phyloP scores from a whole-genome alignment of 148 eudicot genomes.

The Camellia sinensis region DNA sequence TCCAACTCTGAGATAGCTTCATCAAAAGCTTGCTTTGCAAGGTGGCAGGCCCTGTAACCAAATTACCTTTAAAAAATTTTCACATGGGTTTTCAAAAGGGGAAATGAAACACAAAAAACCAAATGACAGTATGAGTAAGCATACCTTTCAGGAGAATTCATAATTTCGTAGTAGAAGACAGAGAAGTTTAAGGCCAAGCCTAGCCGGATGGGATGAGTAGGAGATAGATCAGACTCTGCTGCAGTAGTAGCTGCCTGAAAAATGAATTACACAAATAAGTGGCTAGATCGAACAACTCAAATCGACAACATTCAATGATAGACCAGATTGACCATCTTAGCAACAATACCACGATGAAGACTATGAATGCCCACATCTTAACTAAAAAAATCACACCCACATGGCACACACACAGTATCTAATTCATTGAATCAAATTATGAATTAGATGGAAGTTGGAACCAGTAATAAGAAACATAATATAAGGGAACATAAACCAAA shows the following conservation, averaged over 20 bases:
- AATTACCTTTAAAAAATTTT: background rate
- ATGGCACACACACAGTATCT: no score
- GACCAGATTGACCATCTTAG: background rate
- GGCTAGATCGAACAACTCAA: background rate
- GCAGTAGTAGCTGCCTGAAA: slow-evolving; percentile 30
- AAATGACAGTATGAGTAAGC: background rate
- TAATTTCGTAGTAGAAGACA: slow-evolving; percentile 36
- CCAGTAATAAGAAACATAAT: no score
- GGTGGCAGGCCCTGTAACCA: slow-evolving; percentile 25
- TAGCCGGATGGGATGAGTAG: slow-evolving; percentile 24
- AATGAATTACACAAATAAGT: background rate
- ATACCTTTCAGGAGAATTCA: no score
- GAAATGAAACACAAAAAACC: background rate
- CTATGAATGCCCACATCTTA: no score
- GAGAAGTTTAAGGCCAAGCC: slow-evolving; percentile 31
- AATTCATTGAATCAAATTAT: no score
- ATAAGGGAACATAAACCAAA: no score
- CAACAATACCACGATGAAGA: background rate
- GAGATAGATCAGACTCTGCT: background rate
- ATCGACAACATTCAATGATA: background rate
- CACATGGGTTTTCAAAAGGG: background rate
- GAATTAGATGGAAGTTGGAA: no score
- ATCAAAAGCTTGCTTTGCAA: slow-evolving; percentile 10
- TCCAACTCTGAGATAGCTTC: slow-evolving; percentile 33
- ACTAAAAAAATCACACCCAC: no score